These are phyloP conservation scores for Oryza punctata DNA, from an alignment of 176 grass and related monocot species.

Conservation along the genomic window DNA sequence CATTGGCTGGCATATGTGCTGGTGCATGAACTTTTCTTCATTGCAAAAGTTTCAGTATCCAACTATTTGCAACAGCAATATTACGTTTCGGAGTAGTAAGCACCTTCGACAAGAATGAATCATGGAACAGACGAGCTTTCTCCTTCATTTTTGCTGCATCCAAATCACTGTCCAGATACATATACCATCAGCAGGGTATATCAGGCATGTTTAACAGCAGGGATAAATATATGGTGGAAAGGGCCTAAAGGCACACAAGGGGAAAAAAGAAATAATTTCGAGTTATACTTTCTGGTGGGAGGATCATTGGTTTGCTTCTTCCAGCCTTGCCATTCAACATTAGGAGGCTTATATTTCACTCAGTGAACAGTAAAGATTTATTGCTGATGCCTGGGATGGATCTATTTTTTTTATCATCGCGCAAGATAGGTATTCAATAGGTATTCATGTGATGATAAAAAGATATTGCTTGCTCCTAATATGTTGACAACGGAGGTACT, in stretches of 20 bases:
- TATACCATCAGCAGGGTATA: conserved; percentile 15
- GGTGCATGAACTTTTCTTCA: neutral
- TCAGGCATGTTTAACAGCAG: conserved; percentile 29
- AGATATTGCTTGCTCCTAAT: no score
- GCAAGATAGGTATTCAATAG: no score
- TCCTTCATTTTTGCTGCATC: conserved; percentile 83
- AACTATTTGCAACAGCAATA: neutral
- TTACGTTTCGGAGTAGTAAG: conserved; percentile 5
- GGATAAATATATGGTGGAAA: neutral
- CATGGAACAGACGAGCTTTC: conserved; percentile 78
- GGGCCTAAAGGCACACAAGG: neutral
- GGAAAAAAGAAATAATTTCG: neutral
- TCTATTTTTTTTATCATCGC: neutral
- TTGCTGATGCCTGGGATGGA: neutral
- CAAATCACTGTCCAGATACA: conserved; percentile 58
- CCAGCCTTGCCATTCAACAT: neutral
- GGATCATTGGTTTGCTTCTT: neutral
- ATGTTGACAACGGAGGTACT: no score
- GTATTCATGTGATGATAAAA: no score
- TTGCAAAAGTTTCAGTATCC: neutral
- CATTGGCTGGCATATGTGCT: neutral
- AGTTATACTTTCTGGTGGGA: neutral
- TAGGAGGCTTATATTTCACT: neutral
- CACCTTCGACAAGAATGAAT: conserved; percentile 92
- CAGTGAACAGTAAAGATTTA: neutral